Percentiles rank a stretch among this genome's conserved stretches.
These are phyloP conservation scores for Tubosaeta sp. DNA, from an alignment of 768 basidiomycete species.

Conservation along the genomic window DNA sequence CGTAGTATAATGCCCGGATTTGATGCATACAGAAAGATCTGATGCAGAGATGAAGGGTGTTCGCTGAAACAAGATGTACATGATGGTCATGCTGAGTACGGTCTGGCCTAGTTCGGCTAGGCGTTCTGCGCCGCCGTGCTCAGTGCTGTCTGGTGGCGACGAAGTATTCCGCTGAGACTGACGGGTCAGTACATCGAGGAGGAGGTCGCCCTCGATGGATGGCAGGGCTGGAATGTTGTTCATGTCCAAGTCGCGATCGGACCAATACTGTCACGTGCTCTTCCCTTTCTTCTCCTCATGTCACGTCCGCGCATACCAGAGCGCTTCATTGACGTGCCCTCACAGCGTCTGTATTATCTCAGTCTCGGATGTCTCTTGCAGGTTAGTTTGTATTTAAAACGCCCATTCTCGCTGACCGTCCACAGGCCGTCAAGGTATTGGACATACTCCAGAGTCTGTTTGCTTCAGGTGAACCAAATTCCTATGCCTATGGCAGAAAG, in stretches of 20 bases:
- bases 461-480: constrained; percentile 38
- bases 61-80: constrained; percentile 45
- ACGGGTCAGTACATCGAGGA: constrained; percentile 59
- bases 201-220: constrained; percentile 50
- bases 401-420: neutral
- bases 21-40: constrained; percentile 41
- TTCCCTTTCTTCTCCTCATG: constrained; percentile 10
- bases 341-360: constrained; percentile 75
- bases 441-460: constrained; percentile 60
- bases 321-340: constrained; percentile 67
- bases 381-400: constrained; percentile 36
- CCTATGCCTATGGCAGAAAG: constrained; percentile 52
- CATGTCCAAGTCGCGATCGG: constrained; percentile 19
- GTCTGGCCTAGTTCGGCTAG: constrained; percentile 54
- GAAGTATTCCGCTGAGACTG: constrained; percentile 32
- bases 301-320: constrained; percentile 63
- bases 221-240: constrained; percentile 46
- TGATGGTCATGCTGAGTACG: constrained; percentile 50
- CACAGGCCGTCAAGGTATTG: constrained; percentile 69
- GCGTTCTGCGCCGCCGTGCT: constrained; percentile 57
- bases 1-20: neutral
- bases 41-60: constrained; percentile 39
- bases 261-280: constrained; percentile 15
- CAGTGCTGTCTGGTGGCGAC: constrained; percentile 35
- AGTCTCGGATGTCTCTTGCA: constrained; percentile 75